These are phyloP conservation scores for Starmerella riodocensis DNA, from an alignment of 805 yeast species.

Conservation along the genomic window DNA sequence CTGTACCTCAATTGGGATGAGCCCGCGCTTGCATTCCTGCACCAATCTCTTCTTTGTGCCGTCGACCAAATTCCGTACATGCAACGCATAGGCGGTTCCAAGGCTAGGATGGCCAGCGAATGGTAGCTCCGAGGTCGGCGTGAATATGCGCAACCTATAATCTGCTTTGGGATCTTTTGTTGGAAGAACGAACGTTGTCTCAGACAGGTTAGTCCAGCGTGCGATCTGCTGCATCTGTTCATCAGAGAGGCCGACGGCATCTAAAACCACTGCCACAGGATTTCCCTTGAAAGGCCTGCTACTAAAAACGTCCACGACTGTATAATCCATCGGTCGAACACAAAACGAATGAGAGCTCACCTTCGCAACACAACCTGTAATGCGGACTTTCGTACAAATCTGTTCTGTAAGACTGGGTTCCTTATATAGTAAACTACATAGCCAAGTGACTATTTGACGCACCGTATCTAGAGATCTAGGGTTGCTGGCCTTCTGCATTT, in stretches of 20 bases:
- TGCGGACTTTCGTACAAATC: no score
- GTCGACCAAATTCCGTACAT: slow-evolving; percentile 9
- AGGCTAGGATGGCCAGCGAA: slow-evolving; percentile 57
- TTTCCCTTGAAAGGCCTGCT: slow-evolving; percentile 34
- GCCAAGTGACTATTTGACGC: no score
- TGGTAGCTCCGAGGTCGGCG: slow-evolving; percentile 37
- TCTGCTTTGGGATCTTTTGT: slow-evolving; percentile 32
- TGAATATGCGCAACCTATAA: slow-evolving; percentile 40
- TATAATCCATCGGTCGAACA: slow-evolving; percentile 7
- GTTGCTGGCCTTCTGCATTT: no score
- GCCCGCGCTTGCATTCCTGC: slow-evolving; percentile 20
- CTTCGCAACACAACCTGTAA: not conserved
- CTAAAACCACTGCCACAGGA: slow-evolving; percentile 41
- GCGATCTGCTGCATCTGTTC: slow-evolving; percentile 38
- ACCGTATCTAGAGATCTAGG: no score
- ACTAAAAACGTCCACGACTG: slow-evolving; percentile 35
- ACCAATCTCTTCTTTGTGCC: slow-evolving; percentile 10
- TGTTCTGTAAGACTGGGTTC: no score
- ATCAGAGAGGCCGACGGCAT: slow-evolving; percentile 30
- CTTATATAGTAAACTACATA: no score
- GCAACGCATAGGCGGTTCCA: slow-evolving; percentile 28
- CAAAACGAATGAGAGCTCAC: not conserved
- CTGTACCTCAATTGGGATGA: slow-evolving; percentile 31
- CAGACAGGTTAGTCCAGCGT: slow-evolving; percentile 49
- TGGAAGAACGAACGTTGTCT: slow-evolving; percentile 39